Percentiles rank a stretch among this genome's conserved stretches.
These are phyloP conservation scores for Candida morakotiae DNA, from an alignment of 805 yeast species.

Conservation along the genomic window DNA sequence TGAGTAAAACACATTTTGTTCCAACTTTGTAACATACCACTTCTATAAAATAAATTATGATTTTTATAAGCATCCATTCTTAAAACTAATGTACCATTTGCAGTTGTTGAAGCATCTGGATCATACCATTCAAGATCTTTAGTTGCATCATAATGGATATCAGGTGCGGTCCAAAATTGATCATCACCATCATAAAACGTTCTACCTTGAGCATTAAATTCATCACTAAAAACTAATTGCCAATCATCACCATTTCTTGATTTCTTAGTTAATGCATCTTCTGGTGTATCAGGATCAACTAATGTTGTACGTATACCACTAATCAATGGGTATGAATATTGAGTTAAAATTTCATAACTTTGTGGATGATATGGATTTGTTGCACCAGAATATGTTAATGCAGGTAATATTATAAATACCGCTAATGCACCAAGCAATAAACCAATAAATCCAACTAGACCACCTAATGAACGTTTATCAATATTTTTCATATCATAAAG, in stretches of 20 bases:
- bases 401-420: slow-evolving; percentile 80
- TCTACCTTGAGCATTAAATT: slow-evolving; percentile 41
- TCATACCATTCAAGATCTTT: slow-evolving; percentile 43
- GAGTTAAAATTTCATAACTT: slow-evolving; percentile 45
- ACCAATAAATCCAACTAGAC: slow-evolving; percentile 53
- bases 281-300: slow-evolving; percentile 41
- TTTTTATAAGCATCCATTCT: slow-evolving; percentile 37
- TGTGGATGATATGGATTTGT: slow-evolving; percentile 25
- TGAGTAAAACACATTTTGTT: slow-evolving; percentile 35
- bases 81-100: slow-evolving; percentile 31
- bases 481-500: slow-evolving; percentile 58
- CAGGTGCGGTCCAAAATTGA: slow-evolving; percentile 40
- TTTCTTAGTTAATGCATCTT: slow-evolving; percentile 18
- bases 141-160: slow-evolving; percentile 39
- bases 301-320: slow-evolving; percentile 36
- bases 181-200: slow-evolving; percentile 43
- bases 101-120: slow-evolving; percentile 40
- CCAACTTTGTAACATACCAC: slow-evolving; percentile 41
- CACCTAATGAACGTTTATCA: slow-evolving; percentile 61
- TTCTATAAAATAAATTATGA: slow-evolving; percentile 32
- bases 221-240: slow-evolving; percentile 38
- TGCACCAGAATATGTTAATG: slow-evolving; percentile 75
- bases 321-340: slow-evolving; percentile 35
- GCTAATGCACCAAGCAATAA: slow-evolving; percentile 58
- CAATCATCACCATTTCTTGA: slow-evolving; percentile 30